Conservation (phyloP, 2,329 filamentous ascomycete genomes). For the Alternaria panax region DNA sequence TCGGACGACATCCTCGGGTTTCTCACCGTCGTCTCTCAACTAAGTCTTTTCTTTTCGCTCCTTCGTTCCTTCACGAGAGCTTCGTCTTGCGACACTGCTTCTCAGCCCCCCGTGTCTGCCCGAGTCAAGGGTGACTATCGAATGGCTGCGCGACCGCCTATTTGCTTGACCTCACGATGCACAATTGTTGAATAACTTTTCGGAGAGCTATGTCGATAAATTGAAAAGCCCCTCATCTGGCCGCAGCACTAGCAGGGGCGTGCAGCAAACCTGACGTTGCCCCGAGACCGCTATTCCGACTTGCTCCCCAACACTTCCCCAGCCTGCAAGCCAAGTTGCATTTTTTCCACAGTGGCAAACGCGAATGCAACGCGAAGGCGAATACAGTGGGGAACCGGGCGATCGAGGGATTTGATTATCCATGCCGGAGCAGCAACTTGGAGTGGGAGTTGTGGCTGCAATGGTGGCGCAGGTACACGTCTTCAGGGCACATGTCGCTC, state of each 20-base stretch:
- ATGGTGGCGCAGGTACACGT: conserved; percentile 9
- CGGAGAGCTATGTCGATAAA: conserved; percentile 32
- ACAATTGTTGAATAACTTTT: conserved; percentile 40
- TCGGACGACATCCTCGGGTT: background rate
- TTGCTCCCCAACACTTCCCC: conserved; percentile 35
- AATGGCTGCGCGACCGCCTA: conserved; percentile 6
- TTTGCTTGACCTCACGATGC: conserved; percentile 27
- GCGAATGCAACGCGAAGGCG: conserved; percentile 7
- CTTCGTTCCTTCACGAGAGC: background rate
- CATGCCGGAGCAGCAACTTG: background rate
- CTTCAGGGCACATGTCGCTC: conserved; percentile 16
- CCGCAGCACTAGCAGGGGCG: conserved; percentile 26
- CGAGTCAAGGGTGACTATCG: conserved; percentile 5
- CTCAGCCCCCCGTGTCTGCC: conserved; percentile 1
- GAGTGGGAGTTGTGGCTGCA: background rate
- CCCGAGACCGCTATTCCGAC: conserved; percentile 20
- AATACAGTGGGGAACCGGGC: background rate
- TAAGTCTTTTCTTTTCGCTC: background rate
- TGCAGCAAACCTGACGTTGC: conserved; percentile 22
- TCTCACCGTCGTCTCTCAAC: background rate
- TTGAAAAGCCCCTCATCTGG: conserved; percentile 29
- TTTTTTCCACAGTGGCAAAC: conserved; percentile 28
- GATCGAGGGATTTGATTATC: background rate
- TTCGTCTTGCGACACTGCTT: background rate
- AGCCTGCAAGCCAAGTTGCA: conserved; percentile 9